Conservation (phyloP, 2,329 filamentous ascomycete species). For the Colletotrichum zoysiae region DNA sequence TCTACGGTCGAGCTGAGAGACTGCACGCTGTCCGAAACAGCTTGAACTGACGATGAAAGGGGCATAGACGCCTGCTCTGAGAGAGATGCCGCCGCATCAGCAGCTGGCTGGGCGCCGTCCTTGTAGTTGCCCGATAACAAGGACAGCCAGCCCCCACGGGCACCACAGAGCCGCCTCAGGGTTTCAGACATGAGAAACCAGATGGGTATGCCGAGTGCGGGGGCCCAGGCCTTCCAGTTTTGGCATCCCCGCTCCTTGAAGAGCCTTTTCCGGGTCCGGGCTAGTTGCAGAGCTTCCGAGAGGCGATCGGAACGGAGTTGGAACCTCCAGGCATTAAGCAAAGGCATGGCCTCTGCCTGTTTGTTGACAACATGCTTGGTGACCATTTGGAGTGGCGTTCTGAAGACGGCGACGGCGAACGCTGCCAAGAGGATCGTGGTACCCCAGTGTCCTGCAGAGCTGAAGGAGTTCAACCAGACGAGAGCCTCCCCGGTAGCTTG, state of each 20-base stretch:
- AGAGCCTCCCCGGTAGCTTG: slow-evolving; percentile 38
- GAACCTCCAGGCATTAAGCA: slow-evolving; percentile 3
- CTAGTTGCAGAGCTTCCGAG: not conserved
- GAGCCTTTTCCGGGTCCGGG: slow-evolving; percentile 46
- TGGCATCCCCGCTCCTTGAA: slow-evolving; percentile 58
- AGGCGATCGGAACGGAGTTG: not conserved
- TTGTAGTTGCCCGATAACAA: slow-evolving; percentile 13
- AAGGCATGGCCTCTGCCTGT: slow-evolving; percentile 3
- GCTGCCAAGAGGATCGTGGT: slow-evolving; percentile 14
- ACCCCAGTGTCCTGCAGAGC: slow-evolving; percentile 3
- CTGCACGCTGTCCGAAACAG: slow-evolving; percentile 41
- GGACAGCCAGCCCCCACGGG: slow-evolving; percentile 52
- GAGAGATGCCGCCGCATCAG: slow-evolving; percentile 17
- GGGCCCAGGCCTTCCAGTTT: slow-evolving; percentile 59
- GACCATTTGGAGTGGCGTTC: slow-evolving; percentile 9
- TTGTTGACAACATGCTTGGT: not conserved
- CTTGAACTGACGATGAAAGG: slow-evolving; percentile 39
- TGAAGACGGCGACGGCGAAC: slow-evolving; percentile 4
- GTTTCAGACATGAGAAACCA: slow-evolving; percentile 66
- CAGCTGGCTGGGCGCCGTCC: not conserved
- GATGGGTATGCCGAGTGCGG: slow-evolving; percentile 58
- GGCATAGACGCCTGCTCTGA: slow-evolving; percentile 24
- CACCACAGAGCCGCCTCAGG: slow-evolving; percentile 61
- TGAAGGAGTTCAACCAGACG: slow-evolving; percentile 13
- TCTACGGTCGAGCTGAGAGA: slow-evolving; percentile 49